phyloP scores from a whole-genome alignment of 75 land plant genomes.

The Pinus tabuliformis region DNA sequence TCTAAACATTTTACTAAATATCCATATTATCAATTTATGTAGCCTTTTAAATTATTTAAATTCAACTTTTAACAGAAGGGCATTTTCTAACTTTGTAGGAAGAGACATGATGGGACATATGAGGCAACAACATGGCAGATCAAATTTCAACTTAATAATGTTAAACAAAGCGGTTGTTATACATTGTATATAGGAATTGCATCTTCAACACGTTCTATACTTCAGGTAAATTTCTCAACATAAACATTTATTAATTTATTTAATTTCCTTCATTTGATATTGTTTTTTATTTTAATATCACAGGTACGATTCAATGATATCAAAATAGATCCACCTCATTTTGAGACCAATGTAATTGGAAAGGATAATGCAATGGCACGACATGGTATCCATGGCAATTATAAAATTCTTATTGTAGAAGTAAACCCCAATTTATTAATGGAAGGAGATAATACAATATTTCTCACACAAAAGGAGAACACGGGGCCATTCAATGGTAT shows the following conservation, averaged over 20 bases:
- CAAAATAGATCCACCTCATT: neutral
- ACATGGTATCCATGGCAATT: neutral
- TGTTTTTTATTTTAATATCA: no score
- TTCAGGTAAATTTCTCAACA: conserved; percentile 23
- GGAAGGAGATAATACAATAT: conserved; percentile 54
- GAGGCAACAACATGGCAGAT: conserved; percentile 61
- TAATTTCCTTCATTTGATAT: neutral
- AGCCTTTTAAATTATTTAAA: no score
- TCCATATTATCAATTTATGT: no score
- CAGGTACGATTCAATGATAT: neutral
- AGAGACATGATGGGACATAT: conserved; percentile 21
- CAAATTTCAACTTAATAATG: conserved; percentile 34
- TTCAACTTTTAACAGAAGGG: no score
- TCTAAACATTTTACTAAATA: no score
- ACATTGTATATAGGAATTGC: conserved; percentile 52
- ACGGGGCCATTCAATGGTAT: conserved; percentile 52
- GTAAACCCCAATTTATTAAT: conserved; percentile 8
- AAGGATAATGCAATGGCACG: neutral
- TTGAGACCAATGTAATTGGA: neutral
- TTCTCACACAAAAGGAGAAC: conserved; percentile 46
- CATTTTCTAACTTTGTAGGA: conserved; percentile 16
- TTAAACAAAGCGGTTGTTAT: conserved; percentile 25
- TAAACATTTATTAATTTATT: neutral
- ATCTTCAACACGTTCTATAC: conserved; percentile 27
- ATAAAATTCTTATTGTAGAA: neutral